These are phyloP conservation scores for Carex arenaria DNA, from an alignment of 202 grass and related monocot species.

Conservation along the genomic window DNA sequence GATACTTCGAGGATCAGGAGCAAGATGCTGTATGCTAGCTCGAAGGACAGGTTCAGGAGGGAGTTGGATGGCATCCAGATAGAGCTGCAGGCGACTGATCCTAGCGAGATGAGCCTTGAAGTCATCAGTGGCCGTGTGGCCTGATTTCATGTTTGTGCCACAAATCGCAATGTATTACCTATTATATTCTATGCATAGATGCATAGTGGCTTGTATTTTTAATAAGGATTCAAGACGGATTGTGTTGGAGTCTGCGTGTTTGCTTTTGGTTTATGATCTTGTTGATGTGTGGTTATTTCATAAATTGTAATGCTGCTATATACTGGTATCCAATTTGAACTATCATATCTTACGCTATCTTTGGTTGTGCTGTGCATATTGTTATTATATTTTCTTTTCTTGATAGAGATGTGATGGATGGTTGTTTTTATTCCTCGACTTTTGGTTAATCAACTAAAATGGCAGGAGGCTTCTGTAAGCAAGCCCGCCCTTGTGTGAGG, in stretches of 20 bases:
- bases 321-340: background rate
- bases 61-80: conserved; percentile 80
- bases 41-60: conserved; percentile 79
- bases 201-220: background rate
- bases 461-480: background rate
- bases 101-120: conserved; percentile 53
- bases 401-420: background rate
- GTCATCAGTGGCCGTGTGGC: conserved; percentile 56
- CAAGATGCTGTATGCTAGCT: conserved; percentile 87
- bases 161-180: background rate
- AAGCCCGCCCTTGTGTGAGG: background rate
- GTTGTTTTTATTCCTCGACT: background rate
- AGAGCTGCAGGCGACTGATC: conserved; percentile 66
- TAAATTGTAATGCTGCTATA: conserved; percentile 11
- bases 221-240: background rate
- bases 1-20: conserved; percentile 51
- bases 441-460: background rate
- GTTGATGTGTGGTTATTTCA: background rate
- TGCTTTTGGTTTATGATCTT: background rate
- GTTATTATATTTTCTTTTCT: background rate
- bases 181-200: background rate
- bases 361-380: background rate
- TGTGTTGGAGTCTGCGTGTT: background rate
- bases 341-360: background rate
- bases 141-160: conserved; percentile 8